Base-by-base conservation (phyloP, 1,284 basidiomycete genomes). In the Rhodotorula sp. region DNA sequence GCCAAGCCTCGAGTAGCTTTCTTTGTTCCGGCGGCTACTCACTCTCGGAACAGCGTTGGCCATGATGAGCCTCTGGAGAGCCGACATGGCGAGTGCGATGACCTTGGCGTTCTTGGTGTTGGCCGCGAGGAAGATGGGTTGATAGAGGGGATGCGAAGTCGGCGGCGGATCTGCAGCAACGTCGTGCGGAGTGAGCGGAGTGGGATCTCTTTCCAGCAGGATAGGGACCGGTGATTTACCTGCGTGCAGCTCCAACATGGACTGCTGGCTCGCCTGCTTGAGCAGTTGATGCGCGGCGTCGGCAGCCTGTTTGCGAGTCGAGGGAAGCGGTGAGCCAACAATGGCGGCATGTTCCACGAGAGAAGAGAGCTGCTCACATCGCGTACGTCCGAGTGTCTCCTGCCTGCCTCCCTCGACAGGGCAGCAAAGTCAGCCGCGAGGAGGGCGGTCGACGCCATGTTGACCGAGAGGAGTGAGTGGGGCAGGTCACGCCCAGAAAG, bases 71-170 rank as follows among this genome's bases (percentile, higher is more conserved):
- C 97, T 88, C 81, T 98, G 95, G 49, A 99, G 85, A 1, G 93
- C 92, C 43, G 92, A 90, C 5, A 98, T 87, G 16, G 91, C 92
- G 75, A 98, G 92, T 2, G 91, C 90, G 64, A 97, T 90, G 62
- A 97, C 91, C 85, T 98, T 98, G 5, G 91, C 88, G 76, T 94
- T 92, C 83, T 91, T 93, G 16, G 93, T 97, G 59, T 90, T 89
- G 80, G 94, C 96, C 63, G 93, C 94, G 86, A 97, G 92, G 79
- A 95, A 92, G 4, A 99, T 89, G 0, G 97, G 95, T 62, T 88
- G 86, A 46, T 98, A 86, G 34, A 98, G 60, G 12, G 70, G 85
- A 67, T 90, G 66, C 46, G 57, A 47, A 7, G 66, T 20, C 20
- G 61, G 60, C 5, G 66, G 61, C 20, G 59, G 65, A 46, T 62